Evolutionary conservation across 2,329 filamentous ascomycete species (phyloP).

Genomic region (Alternaria dauci): DNA sequence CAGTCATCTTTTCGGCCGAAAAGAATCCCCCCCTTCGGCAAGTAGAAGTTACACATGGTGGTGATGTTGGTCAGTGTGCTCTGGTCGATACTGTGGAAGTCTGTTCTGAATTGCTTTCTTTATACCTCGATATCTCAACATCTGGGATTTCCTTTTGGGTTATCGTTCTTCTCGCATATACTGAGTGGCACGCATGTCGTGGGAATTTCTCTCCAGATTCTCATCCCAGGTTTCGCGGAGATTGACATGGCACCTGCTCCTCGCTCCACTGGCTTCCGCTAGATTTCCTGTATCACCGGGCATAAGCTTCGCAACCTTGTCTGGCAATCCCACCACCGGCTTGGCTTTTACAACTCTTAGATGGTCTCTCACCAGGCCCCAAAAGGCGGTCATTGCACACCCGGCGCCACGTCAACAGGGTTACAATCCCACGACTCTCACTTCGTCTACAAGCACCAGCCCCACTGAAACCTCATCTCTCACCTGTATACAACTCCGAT

Average conservation of each 20-base stretch:
- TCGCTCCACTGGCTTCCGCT: background rate
- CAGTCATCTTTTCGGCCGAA: too few species aligned
- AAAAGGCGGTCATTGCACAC: background rate
- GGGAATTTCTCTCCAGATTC: background rate
- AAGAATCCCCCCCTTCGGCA: too few species aligned
- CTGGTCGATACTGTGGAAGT: background rate
- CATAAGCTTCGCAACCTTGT: background rate
- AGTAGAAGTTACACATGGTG: background rate
- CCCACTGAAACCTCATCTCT: constrained; percentile 10
- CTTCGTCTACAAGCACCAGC: background rate
- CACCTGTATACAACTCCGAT: constrained; percentile 10
- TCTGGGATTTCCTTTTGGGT: background rate
- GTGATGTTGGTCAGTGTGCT: background rate
- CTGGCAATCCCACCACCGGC: background rate
- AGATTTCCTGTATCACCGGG: background rate
- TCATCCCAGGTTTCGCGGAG: too few species aligned
- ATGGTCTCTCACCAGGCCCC: constrained; percentile 6
- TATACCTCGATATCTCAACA: background rate
- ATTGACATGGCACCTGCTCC: background rate
- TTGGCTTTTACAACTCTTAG: background rate
- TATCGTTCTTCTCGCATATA: background rate
- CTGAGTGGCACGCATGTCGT: background rate
- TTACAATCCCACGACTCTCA: background rate
- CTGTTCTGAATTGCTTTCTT: background rate
- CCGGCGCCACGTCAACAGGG: background rate